A percentile compares a stretch with the other conserved stretches of the same genome.
phyloP scores from a whole-genome alignment of 2,329 filamentous ascomycete species.

The Venturiaceae sp. region DNA sequence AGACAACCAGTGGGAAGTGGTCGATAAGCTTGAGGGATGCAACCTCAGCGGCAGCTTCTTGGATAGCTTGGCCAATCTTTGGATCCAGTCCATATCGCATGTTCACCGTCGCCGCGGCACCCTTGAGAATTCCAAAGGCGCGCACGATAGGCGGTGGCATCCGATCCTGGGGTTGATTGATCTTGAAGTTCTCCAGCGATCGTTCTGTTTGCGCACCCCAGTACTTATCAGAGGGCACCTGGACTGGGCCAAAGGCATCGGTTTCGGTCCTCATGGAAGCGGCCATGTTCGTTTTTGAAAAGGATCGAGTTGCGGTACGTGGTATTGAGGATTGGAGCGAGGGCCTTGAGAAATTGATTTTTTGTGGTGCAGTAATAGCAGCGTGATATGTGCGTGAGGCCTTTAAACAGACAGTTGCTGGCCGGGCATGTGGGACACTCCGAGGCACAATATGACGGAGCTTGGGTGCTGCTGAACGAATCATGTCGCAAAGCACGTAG shows the following conservation, averaged over 20 bases:
- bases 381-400: neutral
- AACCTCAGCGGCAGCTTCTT: conserved; percentile 89
- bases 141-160: conserved; percentile 90
- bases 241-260: conserved; percentile 95
- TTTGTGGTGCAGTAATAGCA: neutral
- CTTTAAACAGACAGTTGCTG: neutral
- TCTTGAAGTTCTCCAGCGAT: conserved; percentile 94
- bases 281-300: conserved; percentile 23
- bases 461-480: conserved; percentile 8
- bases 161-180: conserved; percentile 98
- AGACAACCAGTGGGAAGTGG: conserved; percentile 97
- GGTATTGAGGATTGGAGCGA: neutral
- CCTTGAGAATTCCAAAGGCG: conserved; percentile 96
- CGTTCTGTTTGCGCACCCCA: conserved; percentile 98
- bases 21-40: conserved; percentile 88
- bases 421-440: neutral
- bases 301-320: neutral
- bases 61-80: conserved; percentile 83
- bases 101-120: conserved; percentile 90
- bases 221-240: conserved; percentile 88
- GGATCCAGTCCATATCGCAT: conserved; percentile 89
- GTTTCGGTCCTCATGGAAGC: conserved; percentile 67
- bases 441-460: conserved; percentile 6
- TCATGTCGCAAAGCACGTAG: neutral
- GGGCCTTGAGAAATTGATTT: neutral